Evolutionary conservation across 164 flowering plant genomes (phyloP), one percentile per base, ranked within the genome.

Genomic region (Cinnamomum chago): DNA sequence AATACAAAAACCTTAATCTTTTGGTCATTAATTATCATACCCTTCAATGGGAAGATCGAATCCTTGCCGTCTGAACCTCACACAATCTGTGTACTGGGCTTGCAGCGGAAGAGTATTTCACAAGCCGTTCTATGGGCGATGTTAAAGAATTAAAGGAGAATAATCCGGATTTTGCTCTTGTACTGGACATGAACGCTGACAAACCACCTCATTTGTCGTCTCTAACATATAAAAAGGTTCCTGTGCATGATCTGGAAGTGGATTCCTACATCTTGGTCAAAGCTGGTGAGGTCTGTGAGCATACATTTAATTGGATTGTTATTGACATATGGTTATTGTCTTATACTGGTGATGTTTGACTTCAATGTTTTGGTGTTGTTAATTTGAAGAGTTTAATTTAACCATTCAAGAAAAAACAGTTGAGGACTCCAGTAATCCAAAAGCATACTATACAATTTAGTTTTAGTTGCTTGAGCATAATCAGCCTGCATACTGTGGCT

Each of bases 51-150:
- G 58, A 52, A 47, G 28, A 24, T 75, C 28, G n/a, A 67, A 58
- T 50, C 52, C 28, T 47, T 66, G 60, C 33, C 52, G 33, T 51
- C 69, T 67, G 22, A 27, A 68, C 66, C 47, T 66, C 18, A 14
- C 7, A 66, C 30, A 17, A 65, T 67, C 24, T 12, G 52, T 60
- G 65, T 58, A 25, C 18, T 58, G 62, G 52, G 68, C 33, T 70
- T 85, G 81, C 92, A 94, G 98, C 99, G 74, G 99, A 95, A 82
- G 98, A 93, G 79, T 93, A 92, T 83, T 95, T 95, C 82, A 95
- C 99, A 22, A 88, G 97, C 77, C 93, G 92, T 30, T 87, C 99
- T 35, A 87, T 85, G 93, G 79, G 89, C 79, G 99, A 95, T 81
- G 98, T 95, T 33, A 92, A 86, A 76, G 97, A 93, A 84, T 82